These are phyloP conservation scores for Solanum pinnatisectum DNA, from an alignment of 257 asterid species.

Conservation along the genomic window DNA sequence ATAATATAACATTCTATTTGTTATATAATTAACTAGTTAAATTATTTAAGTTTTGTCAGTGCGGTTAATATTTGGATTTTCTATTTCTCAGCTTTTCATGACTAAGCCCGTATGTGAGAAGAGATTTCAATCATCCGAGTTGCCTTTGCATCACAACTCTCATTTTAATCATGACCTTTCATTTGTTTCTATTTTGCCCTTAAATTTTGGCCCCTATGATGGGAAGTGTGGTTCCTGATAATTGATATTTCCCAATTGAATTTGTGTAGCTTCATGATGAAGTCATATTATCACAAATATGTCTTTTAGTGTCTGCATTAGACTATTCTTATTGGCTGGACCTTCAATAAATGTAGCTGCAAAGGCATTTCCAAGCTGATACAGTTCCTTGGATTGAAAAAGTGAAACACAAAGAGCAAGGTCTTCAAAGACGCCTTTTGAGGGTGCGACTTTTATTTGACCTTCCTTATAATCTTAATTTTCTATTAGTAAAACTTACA, in stretches of 20 bases:
- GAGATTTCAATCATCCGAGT: background rate
- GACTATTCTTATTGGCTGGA: background rate
- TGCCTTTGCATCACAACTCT: background rate
- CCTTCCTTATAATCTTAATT: background rate
- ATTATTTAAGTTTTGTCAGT: background rate
- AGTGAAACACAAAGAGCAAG: slow-evolving; percentile 92
- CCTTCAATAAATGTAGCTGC: slow-evolving; percentile 50
- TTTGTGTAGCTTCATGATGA: slow-evolving; percentile 84
- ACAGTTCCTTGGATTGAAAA: slow-evolving; percentile 83
- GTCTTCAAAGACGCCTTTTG: slow-evolving; percentile 83
- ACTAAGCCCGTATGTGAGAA: background rate
- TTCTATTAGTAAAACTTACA: background rate
- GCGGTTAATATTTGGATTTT: background rate
- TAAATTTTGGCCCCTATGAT: background rate
- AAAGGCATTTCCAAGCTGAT: slow-evolving; percentile 84
- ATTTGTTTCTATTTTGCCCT: slow-evolving; percentile 5
- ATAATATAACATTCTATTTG: background rate
- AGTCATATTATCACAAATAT: slow-evolving; percentile 21
- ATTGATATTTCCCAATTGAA: slow-evolving; percentile 6
- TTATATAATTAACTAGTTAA: background rate
- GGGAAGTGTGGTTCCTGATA: background rate
- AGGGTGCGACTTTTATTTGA: slow-evolving; percentile 37
- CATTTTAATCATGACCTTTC: background rate
- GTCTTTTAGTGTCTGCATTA: background rate
- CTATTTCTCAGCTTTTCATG: background rate